These are phyloP conservation scores for fission yeast (Schizosaccharomyces pombe) DNA, from an alignment of 805 yeast genomes.

Conservation along the genomic window ASM294v3 CU329670.1:157001-157500, in stretches of 20 bases:
- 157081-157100: conserved; percentile 1
- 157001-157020: background rate
- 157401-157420: background rate
- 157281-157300: background rate
- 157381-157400: conserved; percentile 1
- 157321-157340: background rate
- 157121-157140: background rate
- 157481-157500: background rate
- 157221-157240: conserved; percentile 1
- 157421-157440: background rate
- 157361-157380: conserved; percentile 3
- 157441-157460: background rate
- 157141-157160: conserved; percentile 1
- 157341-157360: conserved; percentile 1
- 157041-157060: conserved; percentile 2
- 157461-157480: background rate
- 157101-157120: conserved; percentile 2
- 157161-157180: background rate
- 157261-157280: conserved; percentile 1
- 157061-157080: background rate
- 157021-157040: background rate
- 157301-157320: background rate
- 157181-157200: background rate
- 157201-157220: background rate
- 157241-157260: background rate